Conservation (phyloP, 495 filamentous ascomycete genomes). For the Neurospora sp. region DNA sequence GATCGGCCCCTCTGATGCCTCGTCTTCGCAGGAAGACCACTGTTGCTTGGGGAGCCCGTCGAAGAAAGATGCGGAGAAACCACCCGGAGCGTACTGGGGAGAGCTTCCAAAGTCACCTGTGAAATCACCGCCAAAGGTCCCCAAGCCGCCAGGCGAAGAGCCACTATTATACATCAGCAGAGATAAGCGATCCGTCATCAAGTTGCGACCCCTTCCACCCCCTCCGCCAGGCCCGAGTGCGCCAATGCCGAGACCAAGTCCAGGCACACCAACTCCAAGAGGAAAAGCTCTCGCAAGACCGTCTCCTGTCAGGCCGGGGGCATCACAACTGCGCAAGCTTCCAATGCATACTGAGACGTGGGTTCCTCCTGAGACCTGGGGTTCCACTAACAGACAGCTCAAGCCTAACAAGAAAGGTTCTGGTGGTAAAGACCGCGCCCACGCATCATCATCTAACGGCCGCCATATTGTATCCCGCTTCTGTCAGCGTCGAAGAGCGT, state of each 20-base stretch:
- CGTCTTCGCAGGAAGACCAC: constrained; percentile 2
- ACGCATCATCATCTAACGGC: too few relatives aligned
- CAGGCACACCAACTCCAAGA: not conserved
- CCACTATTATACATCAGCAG: not conserved
- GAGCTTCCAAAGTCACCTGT: constrained; percentile 5
- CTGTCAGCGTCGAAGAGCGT: constrained; percentile 22
- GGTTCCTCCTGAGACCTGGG: not conserved
- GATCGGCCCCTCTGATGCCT: not conserved
- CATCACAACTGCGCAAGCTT: not conserved
- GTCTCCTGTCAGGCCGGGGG: not conserved
- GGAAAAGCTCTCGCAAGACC: not conserved
- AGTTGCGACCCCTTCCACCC: constrained; percentile 3
- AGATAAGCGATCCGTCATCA: not conserved
- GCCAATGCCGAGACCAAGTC: not conserved
- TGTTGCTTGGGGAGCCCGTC: constrained; percentile 12
- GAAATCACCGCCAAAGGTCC: not conserved
- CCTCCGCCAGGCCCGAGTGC: constrained; percentile 1
- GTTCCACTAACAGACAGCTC: not conserved
- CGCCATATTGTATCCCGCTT: constrained; percentile 19
- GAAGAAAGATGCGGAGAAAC: not conserved
- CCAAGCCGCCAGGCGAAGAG: not conserved
- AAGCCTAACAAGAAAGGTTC: not conserved
- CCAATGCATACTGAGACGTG: not conserved
- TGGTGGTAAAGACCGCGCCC: not conserved
- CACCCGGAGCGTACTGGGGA: constrained; percentile 5